Evolutionary conservation across 352 stramenopile genomes (phyloP), one percentile per base, ranked within the genome.

Genomic region (Phytophthora melonis): DNA sequence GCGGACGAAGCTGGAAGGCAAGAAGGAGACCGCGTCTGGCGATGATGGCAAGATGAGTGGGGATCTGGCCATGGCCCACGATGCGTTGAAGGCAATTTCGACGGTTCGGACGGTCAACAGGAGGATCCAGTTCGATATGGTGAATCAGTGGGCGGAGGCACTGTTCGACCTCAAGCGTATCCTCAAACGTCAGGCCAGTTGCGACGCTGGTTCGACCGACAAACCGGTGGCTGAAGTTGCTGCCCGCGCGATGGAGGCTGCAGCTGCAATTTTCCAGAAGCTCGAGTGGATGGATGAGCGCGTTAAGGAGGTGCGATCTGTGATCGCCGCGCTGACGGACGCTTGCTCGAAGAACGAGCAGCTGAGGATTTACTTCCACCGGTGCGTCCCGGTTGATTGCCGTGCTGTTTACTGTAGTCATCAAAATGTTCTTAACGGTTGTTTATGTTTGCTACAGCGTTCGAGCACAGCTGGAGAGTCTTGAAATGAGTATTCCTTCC

Each of bases 291-390:
- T 55, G 13, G 10, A 5, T 11, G 53, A 75, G 23, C 30, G 34
- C 34, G 34, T 49, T 3, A 59, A 76, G 39, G 70, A 81, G 63
- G 50, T 71, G n/a, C 49, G 25, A 3, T 45, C 58, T 23, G 16
- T 79, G 13, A 30, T 77, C 3, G 59, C 55, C 36, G 54, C 30
- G 1, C 70, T 81, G 19, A 58, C 61, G n/a, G 47, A 70, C 19
- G 62, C 71, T n/a, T 81, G 75, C 47, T 63, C 67, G 25, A 77
- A 71, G 45, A 79, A 74, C 59, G 45, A 77, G 54, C 18, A 63
- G 59, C 54, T 81, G 8, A 67, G 62, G 8, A 21, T 32, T 36
- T 58, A 56, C n/a, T 79, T 79, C 34, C 53, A 81, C 19, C 53
- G 66, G 70, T 81, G 72, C 21, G 58, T 8, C 3, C 5, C 56